Percentiles rank a stretch among this genome's conserved stretches.
These are phyloP conservation scores for Choanephora cucurbitarum DNA, from an alignment of 371 early-diverging fungal species.

Conservation along the genomic window DNA sequence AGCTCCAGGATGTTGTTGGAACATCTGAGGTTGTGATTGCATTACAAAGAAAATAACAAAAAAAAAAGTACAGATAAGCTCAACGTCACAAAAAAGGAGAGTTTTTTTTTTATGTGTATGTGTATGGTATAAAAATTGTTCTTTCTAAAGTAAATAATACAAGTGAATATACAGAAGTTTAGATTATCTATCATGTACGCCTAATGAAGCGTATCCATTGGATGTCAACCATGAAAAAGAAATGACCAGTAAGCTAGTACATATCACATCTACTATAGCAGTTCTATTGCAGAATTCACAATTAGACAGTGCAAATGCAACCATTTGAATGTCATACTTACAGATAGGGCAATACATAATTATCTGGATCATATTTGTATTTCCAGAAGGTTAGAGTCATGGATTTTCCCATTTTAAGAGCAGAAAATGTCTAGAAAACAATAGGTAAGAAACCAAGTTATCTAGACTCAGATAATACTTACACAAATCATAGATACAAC, in stretches of 20 bases:
- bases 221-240: conserved; percentile 45
- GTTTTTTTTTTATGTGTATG: too few relatives aligned
- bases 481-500: conserved; percentile 35
- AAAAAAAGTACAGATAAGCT: neutral
- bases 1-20: conserved; percentile 27
- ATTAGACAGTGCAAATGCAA: conserved; percentile 32
- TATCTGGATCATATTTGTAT: conserved; percentile 78
- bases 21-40: conserved; percentile 33
- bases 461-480: conserved; percentile 6
- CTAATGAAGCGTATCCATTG: conserved; percentile 19
- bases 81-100: too few relatives aligned
- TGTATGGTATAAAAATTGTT: too few relatives aligned
- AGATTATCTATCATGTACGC: too few relatives aligned
- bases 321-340: conserved; percentile 28
- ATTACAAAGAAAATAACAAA: neutral
- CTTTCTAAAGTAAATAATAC: too few relatives aligned
- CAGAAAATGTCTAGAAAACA: conserved; percentile 42
- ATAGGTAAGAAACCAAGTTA: too few relatives aligned
- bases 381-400: conserved; percentile 68
- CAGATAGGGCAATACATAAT: conserved; percentile 82
- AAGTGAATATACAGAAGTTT: too few relatives aligned
- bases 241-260: conserved; percentile 56
- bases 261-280: conserved; percentile 62
- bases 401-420: conserved; percentile 56
- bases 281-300: conserved; percentile 41